These are phyloP conservation scores for Ceriops tagal DNA, from an alignment of 345 rosid genomes.

Conservation along the genomic window DNA sequence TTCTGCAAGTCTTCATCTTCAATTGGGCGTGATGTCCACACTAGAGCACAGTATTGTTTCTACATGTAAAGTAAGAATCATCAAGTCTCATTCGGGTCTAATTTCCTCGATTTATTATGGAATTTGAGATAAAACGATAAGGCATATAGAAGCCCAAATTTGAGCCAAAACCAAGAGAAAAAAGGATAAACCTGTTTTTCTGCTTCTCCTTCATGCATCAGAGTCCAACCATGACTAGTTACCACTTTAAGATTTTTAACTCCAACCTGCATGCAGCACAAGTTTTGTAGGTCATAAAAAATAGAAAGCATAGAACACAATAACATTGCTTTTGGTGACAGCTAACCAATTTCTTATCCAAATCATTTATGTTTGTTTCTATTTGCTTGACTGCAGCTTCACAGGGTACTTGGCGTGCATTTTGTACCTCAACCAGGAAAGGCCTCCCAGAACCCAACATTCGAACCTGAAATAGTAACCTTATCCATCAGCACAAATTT, in stretches of 20 bases:
- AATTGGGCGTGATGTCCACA: slow-evolving; percentile 89
- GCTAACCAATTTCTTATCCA: slow-evolving; percentile 63
- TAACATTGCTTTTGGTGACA: not conserved
- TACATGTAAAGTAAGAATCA: slow-evolving; percentile 28
- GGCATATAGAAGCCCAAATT: not conserved
- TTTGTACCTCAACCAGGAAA: slow-evolving; percentile 87
- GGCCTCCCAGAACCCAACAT: slow-evolving; percentile 99
- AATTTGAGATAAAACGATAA: not conserved
- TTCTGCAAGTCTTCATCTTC: slow-evolving; percentile 57
- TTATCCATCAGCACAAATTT: slow-evolving; percentile 19
- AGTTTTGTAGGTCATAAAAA: slow-evolving; percentile 2
- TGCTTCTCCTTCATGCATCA: slow-evolving; percentile 98
- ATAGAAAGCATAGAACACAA: not conserved
- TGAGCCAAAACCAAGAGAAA: not conserved
- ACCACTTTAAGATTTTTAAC: slow-evolving; percentile 63
- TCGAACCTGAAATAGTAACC: slow-evolving; percentile 60
- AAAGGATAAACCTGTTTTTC: slow-evolving; percentile 70
- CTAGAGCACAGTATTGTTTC: slow-evolving; percentile 94
- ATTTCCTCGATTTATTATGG: not conserved
- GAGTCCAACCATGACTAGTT: slow-evolving; percentile 69
- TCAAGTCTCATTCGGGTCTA: not conserved
- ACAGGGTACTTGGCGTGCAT: slow-evolving; percentile 70
- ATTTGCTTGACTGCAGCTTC: slow-evolving; percentile 50
- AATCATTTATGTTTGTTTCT: slow-evolving; percentile 62
- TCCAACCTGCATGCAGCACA: slow-evolving; percentile 51